phyloP scores from a whole-genome alignment of 495 filamentous ascomycete genomes.

The Penicillium roqueforti region DNA sequence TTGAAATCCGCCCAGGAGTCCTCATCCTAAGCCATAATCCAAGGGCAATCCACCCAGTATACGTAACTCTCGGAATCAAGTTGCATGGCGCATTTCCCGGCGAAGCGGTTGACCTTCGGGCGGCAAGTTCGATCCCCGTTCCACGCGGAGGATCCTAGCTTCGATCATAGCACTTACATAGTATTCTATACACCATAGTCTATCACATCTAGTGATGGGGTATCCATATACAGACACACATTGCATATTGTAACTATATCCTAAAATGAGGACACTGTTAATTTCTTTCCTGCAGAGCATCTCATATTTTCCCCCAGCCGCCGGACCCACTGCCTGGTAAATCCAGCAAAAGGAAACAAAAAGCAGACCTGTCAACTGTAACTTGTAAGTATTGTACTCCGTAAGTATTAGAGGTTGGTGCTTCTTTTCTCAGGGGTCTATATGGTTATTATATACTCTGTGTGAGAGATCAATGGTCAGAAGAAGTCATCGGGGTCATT shows the following conservation, averaged over 20 bases:
- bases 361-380: constrained; percentile 27
- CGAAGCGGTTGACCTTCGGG: constrained; percentile 12
- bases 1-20: not conserved
- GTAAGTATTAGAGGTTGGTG: not conserved
- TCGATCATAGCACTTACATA: constrained; percentile 3
- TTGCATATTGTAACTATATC: not conserved
- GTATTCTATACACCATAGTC: not conserved
- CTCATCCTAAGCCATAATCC: not conserved
- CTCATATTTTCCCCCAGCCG: constrained; percentile 6
- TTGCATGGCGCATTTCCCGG: constrained; percentile 10
- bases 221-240: too few species aligned
- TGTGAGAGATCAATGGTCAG: not conserved
- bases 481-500: not conserved
- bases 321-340: constrained; percentile 4
- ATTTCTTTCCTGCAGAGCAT: constrained; percentile 2
- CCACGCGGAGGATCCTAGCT: constrained; percentile 10
- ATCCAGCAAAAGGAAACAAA: constrained; percentile 3
- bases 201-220: not conserved
- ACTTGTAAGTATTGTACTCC: too few species aligned
- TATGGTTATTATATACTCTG: not conserved
- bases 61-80: constrained; percentile 6
- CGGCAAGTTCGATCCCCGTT: constrained; percentile 9
- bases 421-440: not conserved
- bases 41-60: not conserved
- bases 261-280: not conserved